Evolutionary conservation across 2,329 filamentous ascomycete genomes (phyloP), one percentile per base, ranked within the genome.

Genomic region (Fusarium palustre): DNA sequence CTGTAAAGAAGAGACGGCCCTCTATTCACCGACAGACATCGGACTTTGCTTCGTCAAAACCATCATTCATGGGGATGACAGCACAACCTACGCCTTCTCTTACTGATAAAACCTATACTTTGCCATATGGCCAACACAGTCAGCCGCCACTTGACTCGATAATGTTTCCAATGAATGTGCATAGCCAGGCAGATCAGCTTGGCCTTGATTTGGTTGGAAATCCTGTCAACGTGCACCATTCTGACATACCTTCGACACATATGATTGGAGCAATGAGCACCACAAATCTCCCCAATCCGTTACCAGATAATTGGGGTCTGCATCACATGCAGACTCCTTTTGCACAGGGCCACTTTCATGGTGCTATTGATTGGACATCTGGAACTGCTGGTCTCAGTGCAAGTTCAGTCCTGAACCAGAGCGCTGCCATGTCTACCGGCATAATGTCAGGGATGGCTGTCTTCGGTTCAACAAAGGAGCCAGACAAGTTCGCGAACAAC

Each of bases 1-100:
- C 74, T 3, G 58, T 63, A 8, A 80, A 80, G 63, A 78, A 74
- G 60, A 73, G 74, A 15, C 71, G 78, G 6, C 73, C 77, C 7
- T 56, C 66, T 10, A 61, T 64, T 36, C 75, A 72, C 30, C 72
- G 76, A 28, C 70, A 76, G 20, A 71, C 76, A 3, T 79, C 76
- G 3, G 79, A 79, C 45, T 75, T 76, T 39, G 52, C 75, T 6
- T 70, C 75, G 2, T 76, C 76, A 3, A 65, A 72, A n/a, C 76
- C 78, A 15, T 66, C 75, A 2, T 77, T 76, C 54, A 77, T 76
- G 11, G 34, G 52, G 9, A 43, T 57, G 20, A 47, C 62, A 20
- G n/a, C 64, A 2, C 73, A 73, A 38, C 47, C 64, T 5, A 67
- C 73, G n/a, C 60, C 69, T 4, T 66, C 72, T 2, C 54, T 57